Conservation (phyloP, 345 rosid species). For the Luvunga scandens region DNA sequence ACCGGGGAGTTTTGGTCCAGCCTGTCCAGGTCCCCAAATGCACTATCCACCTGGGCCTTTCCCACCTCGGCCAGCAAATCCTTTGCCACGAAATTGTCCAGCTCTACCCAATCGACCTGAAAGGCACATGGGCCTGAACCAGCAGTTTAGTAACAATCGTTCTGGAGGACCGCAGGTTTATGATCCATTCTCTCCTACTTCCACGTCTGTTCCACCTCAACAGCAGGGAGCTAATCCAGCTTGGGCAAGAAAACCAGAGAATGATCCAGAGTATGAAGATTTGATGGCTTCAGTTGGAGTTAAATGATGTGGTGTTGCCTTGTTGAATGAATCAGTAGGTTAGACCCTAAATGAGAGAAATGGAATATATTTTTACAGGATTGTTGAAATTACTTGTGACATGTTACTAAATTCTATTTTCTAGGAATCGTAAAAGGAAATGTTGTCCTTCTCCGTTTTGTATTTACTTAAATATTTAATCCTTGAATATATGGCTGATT, state of each 20-base stretch:
- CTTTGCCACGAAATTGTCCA: slow-evolving; percentile 39
- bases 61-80: slow-evolving; percentile 53
- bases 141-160: slow-evolving; percentile 22
- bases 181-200: slow-evolving; percentile 87
- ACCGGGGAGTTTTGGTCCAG: slow-evolving; percentile 41
- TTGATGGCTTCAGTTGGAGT: slow-evolving; percentile 73
- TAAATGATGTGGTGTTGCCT: slow-evolving; percentile 22
- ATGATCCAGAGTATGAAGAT: slow-evolving; percentile 66
- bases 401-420: neutral
- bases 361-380: neutral
- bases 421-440: neutral
- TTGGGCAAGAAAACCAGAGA: slow-evolving; percentile 39
- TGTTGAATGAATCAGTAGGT: neutral
- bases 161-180: slow-evolving; percentile 57
- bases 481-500: neutral
- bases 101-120: slow-evolving; percentile 30
- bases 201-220: slow-evolving; percentile 36
- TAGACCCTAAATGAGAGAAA: neutral
- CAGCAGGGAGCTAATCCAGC: slow-evolving; percentile 34
- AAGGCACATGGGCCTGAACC: slow-evolving; percentile 29
- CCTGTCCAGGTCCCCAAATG: slow-evolving; percentile 31
- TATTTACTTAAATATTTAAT: neutral
- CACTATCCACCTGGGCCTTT: slow-evolving; percentile 40
- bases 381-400: neutral
- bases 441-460: no score